Evolutionary conservation across 805 yeast genomes (phyloP).

Genomic region (Kuraishia borneana): DNA sequence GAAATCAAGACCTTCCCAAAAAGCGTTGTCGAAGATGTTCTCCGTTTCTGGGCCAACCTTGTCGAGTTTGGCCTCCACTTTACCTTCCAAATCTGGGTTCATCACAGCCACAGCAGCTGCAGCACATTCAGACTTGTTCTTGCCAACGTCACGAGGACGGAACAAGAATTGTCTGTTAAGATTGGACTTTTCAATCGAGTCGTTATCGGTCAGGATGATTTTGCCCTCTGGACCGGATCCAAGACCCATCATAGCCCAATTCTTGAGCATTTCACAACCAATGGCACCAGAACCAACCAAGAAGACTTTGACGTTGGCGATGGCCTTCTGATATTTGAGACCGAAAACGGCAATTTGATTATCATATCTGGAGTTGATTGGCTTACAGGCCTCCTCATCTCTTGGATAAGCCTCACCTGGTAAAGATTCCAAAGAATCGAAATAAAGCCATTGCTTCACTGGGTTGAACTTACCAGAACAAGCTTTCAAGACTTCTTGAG

Average conservation of each 20-base stretch:
- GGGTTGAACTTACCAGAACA: constrained; percentile 95
- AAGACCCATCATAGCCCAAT: constrained; percentile 95
- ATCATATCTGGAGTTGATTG: constrained; percentile 79
- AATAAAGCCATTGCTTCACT: constrained; percentile 81
- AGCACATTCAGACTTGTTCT: constrained; percentile 83
- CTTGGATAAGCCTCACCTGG: constrained; percentile 43
- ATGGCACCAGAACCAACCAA: constrained; percentile 97
- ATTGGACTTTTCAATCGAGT: constrained; percentile 90
- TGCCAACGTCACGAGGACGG: constrained; percentile 91
- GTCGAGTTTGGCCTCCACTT: constrained; percentile 66
- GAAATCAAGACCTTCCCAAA: constrained; percentile 77
- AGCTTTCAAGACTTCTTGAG: constrained; percentile 94
- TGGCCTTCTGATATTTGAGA: constrained; percentile 53
- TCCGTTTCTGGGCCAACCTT: constrained; percentile 95
- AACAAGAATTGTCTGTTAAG: constrained; percentile 93
- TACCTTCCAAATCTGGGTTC: constrained; percentile 77
- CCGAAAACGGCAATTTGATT: constrained; percentile 96
- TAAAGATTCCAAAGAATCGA: constrained; percentile 86
- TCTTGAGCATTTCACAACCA: constrained; percentile 97
- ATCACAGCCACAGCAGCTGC: constrained; percentile 71
- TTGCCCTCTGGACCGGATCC: constrained; percentile 88
- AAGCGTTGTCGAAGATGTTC: constrained; percentile 67
- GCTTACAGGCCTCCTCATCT: constrained; percentile 60
- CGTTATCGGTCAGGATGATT: constrained; percentile 83
- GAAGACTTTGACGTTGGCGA: constrained; percentile 74